These are phyloP conservation scores for Hypericum androsaemum DNA, from an alignment of 345 rosid genomes.

Conservation along the genomic window DNA sequence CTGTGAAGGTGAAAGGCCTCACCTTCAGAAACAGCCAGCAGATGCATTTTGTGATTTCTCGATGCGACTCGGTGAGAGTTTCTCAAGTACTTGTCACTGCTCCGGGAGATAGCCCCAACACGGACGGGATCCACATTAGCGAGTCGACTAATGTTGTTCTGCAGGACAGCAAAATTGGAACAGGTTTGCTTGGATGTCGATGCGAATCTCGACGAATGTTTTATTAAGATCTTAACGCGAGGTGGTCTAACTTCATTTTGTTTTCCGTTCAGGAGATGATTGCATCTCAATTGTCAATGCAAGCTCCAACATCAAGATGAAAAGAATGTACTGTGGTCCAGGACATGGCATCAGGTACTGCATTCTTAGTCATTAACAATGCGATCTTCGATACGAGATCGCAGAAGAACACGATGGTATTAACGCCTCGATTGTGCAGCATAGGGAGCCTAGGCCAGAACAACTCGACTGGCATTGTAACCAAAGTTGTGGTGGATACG, in stretches of 20 bases:
- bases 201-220: too few species aligned
- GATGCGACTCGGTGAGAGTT: slow-evolving; percentile 14
- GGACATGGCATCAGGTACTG: slow-evolving; percentile 52
- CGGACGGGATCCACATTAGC: slow-evolving; percentile 41
- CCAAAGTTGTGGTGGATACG: slow-evolving; percentile 21
- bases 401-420: too few species aligned
- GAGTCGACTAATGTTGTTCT: slow-evolving; percentile 8
- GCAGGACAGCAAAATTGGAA: slow-evolving; percentile 24
- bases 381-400: too few species aligned
- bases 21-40: slow-evolving; percentile 35
- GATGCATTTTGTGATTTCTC: slow-evolving; percentile 33
- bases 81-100: slow-evolving; percentile 27
- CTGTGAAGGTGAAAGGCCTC: slow-evolving; percentile 24
- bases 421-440: slow-evolving; percentile 6
- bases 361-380: too few species aligned
- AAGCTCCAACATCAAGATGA: slow-evolving; percentile 20
- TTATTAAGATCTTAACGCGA: too few species aligned
- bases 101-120: slow-evolving; percentile 40
- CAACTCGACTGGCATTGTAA: slow-evolving; percentile 24
- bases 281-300: slow-evolving; percentile 45
- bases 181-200: slow-evolving; percentile 27
- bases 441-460: slow-evolving; percentile 40
- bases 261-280: slow-evolving; percentile 36
- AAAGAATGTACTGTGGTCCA: slow-evolving; percentile 34
- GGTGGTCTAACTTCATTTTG: too few species aligned